Base-by-base conservation (phyloP, 2,329 filamentous ascomycete genomes). In the Alternaria sp. region DNA sequence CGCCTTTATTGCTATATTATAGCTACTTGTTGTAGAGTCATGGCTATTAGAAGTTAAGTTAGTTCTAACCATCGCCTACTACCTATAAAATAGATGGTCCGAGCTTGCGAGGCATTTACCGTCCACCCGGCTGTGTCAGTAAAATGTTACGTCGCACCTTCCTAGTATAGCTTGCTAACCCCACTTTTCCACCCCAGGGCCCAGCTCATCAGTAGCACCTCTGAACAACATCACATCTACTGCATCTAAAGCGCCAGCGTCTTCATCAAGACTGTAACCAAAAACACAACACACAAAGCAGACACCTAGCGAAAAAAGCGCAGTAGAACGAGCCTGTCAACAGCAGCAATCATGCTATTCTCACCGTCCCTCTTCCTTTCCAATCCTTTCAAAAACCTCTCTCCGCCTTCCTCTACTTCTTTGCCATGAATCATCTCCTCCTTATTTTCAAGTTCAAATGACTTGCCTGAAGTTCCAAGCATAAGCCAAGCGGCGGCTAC, bases 401-500 rank as follows among this genome's bases (percentile, higher is more conserved):
- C 4, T 57, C 17, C 11, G 34, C 34, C 17, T 17, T 17, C 2
- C 17, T 17, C 17, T 17, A 17, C 17, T 17, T 17, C 17, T 17
- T 17, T 17, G 17, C 17, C 17, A 17, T 17, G 17, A 17, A 17
- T 17, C 17, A 2, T 17, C 17, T 17, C 17, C 17, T 17, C 17
- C 17, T 17, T 17, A 17, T 17, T 17, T 17, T 17, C 17, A 17
- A 17, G 17, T 17, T 17, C 17, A 17, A 17, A 17, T 17, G 17
- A 17, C 17, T 17, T 17, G 78, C 5, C 80, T 77, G 0, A 79
- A 72, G 33, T 8, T 69, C 1, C 83, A 78, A 56, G 78, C 79
- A 0, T 48, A 79, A 2, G 80, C 80, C 0, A 79, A 77, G 66
- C 83, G 80, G 80, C 76, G 80, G 2, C 77, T 83, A 0, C 80